Percentiles rank a stretch among this genome's conserved stretches.
These are phyloP conservation scores for Pestalotiopsis sp. DNA, from an alignment of 2,329 filamentous ascomycete genomes.

Conservation along the genomic window DNA sequence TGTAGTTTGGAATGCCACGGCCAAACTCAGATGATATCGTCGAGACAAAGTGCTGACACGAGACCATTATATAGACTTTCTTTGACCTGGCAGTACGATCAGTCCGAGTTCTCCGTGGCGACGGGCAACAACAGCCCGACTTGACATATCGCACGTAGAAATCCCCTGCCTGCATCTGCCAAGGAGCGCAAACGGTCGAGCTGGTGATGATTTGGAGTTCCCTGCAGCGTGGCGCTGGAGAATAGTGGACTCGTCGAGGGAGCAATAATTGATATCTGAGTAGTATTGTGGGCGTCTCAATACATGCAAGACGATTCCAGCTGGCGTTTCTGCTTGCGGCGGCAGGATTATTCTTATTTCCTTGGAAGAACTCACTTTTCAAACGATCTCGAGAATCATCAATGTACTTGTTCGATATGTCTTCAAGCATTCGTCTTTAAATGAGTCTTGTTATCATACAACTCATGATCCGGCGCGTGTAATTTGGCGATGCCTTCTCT, in stretches of 20 bases:
- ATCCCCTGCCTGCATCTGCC: neutral
- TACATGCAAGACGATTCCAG: neutral
- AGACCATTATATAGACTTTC: neutral
- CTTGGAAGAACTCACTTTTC: neutral
- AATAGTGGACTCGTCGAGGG: neutral
- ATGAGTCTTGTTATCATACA: no score
- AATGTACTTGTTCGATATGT: no score
- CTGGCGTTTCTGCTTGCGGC: neutral
- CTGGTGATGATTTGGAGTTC: neutral
- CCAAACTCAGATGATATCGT: neutral
- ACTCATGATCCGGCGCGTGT: no score
- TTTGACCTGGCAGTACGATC: neutral
- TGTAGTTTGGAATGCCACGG: neutral
- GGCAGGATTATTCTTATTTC: neutral
- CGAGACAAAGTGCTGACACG: neutral
- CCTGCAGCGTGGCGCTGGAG: neutral
- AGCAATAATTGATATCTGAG: neutral
- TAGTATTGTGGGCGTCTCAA: neutral
- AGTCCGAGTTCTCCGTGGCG: neutral
- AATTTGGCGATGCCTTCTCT: no score
- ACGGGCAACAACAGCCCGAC: neutral
- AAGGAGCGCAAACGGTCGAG: neutral
- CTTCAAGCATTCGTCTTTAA: no score
- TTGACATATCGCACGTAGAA: neutral
- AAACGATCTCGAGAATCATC: no score